Percentiles rank a stretch among this genome's conserved stretches.
Conservation (phyloP, 208 protist species). For the Trypanosoma caninum region DNA sequence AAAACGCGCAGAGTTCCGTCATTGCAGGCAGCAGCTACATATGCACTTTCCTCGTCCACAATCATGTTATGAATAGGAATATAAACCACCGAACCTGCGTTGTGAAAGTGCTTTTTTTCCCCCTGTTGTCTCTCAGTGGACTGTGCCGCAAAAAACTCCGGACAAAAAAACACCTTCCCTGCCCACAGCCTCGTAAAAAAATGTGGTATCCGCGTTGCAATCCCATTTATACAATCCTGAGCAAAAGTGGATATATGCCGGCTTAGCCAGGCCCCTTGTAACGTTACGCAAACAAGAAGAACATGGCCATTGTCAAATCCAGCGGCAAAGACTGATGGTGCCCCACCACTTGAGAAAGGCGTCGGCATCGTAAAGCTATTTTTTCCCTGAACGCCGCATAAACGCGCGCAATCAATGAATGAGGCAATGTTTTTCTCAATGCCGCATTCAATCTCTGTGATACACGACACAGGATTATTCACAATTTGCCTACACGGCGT, state of each 20-base stretch:
- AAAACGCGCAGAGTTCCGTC: conserved; percentile 58
- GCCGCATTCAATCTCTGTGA: conserved; percentile 71
- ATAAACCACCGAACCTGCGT: conserved; percentile 20
- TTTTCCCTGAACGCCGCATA: conserved; percentile 38
- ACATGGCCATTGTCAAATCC: conserved; percentile 80
- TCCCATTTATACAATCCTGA: conserved; percentile 39
- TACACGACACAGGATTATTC: conserved; percentile 58
- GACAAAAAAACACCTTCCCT: not conserved
- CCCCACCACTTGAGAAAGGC: not conserved
- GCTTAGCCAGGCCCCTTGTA: conserved; percentile 57
- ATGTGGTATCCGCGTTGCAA: conserved; percentile 48
- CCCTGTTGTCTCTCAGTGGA: not conserved
- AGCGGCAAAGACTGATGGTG: conserved; percentile 68
- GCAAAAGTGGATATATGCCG: conserved; percentile 53
- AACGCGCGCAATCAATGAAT: conserved; percentile 40
- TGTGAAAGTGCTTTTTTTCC: not conserved
- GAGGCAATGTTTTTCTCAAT: conserved; percentile 50
- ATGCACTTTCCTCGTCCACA: conserved; percentile 46
- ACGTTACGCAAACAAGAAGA: conserved; percentile 58
- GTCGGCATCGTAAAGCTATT: conserved; percentile 23
- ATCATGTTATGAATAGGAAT: conserved; percentile 38
- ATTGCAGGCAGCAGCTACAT: conserved; percentile 65
- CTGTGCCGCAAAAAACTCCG: not conserved
- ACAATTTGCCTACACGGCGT: conserved; percentile 35
- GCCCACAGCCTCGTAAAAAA: conserved; percentile 74